Evolutionary conservation across 768 basidiomycete genomes (phyloP).

Genomic region (Panellus pusillus): DNA sequence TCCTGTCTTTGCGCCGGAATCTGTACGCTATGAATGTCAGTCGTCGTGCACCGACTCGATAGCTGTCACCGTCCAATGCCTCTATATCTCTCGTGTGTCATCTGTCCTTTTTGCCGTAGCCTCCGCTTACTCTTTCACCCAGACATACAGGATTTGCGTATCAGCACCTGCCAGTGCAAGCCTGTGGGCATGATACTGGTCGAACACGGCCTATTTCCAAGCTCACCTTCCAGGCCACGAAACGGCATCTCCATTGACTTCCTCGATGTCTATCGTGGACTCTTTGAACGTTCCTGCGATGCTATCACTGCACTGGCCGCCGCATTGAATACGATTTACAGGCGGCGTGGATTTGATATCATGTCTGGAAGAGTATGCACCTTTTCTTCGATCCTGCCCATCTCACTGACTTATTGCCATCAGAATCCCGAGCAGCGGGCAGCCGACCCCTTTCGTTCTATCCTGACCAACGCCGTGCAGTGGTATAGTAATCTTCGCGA

Average conservation of each 20-base stretch:
- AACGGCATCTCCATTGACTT: conserved; percentile 19
- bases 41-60: too few relatives aligned
- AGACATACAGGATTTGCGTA: too few relatives aligned
- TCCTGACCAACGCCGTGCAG: conserved; percentile 26
- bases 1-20: too few relatives aligned
- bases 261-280: conserved; percentile 21
- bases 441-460: conserved; percentile 31
- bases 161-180: conserved; percentile 9
- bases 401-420: not conserved
- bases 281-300: conserved; percentile 39
- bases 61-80: too few relatives aligned
- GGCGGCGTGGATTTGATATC: conserved; percentile 24
- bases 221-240: conserved; percentile 14
- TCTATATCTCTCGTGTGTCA: too few relatives aligned
- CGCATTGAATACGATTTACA: conserved; percentile 32
- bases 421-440: not conserved
- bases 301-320: conserved; percentile 27
- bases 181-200: conserved; percentile 10
- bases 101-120: too few relatives aligned
- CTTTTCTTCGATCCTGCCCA: too few relatives aligned
- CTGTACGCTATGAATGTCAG: too few relatives aligned
- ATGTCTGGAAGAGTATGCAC: conserved; percentile 19
- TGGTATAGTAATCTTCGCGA: conserved; percentile 29
- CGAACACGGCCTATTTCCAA: conserved; percentile 20
- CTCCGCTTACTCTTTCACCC: too few relatives aligned